phyloP scores from a whole-genome alignment of 1,284 basidiomycete genomes.

The Puccinia horiana region DNA sequence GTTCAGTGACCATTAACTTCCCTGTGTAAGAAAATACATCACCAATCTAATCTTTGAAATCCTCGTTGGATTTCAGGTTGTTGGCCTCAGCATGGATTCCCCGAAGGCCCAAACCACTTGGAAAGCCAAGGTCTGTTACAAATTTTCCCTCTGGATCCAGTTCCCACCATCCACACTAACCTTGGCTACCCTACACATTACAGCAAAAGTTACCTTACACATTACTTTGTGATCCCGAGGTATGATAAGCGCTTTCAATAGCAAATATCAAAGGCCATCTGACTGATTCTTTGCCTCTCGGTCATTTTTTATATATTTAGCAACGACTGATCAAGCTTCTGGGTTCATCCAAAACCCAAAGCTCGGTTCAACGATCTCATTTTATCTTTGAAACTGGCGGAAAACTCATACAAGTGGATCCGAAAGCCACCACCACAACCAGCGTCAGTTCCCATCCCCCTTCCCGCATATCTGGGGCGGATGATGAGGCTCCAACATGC shows the following conservation, averaged over 20 bases:
- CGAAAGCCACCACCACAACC: conserved; percentile 49
- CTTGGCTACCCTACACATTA: background rate
- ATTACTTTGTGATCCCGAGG: conserved; percentile 52
- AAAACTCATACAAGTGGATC: conserved; percentile 50
- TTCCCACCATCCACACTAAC: background rate
- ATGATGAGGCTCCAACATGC: background rate
- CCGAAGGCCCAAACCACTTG: conserved; percentile 51
- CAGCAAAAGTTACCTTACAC: conserved; percentile 51
- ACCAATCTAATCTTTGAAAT: too few relatives aligned
- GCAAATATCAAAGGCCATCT: background rate
- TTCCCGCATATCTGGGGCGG: background rate
- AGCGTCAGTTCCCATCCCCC: conserved; percentile 22
- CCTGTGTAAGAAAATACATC: too few relatives aligned
- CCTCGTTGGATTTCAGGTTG: conserved; percentile 47
- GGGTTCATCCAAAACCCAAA: conserved; percentile 48
- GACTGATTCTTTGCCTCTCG: background rate
- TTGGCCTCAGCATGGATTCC: conserved; percentile 51
- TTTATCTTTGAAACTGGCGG: conserved; percentile 51
- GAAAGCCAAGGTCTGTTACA: conserved; percentile 48
- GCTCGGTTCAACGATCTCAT: conserved; percentile 50
- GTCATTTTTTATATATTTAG: background rate
- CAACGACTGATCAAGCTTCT: conserved; percentile 49
- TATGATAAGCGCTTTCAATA: conserved; percentile 25
- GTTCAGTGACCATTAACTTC: too few relatives aligned
- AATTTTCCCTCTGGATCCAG: background rate